phyloP scores from a whole-genome alignment of 208 protist genomes.

The Herpetomonas tarakana region DNA sequence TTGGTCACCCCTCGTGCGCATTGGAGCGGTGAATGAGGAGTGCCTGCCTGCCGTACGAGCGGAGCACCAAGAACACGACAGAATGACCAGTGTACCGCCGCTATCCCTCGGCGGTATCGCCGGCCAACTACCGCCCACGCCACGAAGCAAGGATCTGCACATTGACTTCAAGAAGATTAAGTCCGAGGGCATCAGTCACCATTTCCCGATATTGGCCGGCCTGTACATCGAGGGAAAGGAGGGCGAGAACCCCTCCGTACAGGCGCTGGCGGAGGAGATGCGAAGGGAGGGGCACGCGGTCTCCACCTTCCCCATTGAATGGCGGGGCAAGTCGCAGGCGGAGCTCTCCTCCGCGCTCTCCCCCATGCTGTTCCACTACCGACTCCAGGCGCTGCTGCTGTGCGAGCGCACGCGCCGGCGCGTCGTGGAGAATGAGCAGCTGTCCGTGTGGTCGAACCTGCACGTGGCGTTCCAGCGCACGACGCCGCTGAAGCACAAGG shows the following conservation, averaged over 20 bases:
- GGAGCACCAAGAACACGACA: too few species aligned
- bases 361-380: conserved; percentile 48
- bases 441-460: conserved; percentile 20
- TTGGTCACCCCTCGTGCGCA: too few species aligned
- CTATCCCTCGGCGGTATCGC: too few species aligned
- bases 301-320: conserved; percentile 34
- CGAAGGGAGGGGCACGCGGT: conserved; percentile 8
- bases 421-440: conserved; percentile 34
- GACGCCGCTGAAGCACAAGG: conserved; percentile 27
- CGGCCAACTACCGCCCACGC: too few species aligned
- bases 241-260: conserved; percentile 5
- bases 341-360: conserved; percentile 29
- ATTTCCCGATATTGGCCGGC: conserved; percentile 31
- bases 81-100: too few species aligned
- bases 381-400: conserved; percentile 40
- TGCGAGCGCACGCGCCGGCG: conserved; percentile 43
- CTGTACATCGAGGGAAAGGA: not conserved
- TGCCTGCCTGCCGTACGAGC: too few species aligned
- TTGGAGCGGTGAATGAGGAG: too few species aligned
- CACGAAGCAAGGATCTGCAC: too few species aligned
- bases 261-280: conserved; percentile 14
- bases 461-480: conserved; percentile 23
- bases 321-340: conserved; percentile 27
- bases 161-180: conserved; percentile 18
- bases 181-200: conserved; percentile 20